Conservation (phyloP, 164 flowering plant species). For the Vitis riparia region DNA sequence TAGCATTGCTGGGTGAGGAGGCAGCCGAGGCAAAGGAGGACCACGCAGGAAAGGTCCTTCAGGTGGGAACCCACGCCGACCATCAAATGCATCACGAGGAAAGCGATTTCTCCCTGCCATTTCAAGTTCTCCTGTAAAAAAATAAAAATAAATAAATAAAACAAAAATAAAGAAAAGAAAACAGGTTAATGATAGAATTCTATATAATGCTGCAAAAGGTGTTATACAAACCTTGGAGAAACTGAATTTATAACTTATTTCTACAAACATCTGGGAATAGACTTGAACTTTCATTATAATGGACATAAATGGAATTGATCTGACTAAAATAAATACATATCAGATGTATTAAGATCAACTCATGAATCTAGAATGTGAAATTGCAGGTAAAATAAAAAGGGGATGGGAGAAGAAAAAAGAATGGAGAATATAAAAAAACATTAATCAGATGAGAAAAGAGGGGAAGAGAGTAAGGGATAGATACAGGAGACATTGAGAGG, state of each 20-base stretch:
- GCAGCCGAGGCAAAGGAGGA: conserved; percentile 62
- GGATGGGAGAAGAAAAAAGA: neutral
- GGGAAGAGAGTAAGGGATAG: too few species aligned
- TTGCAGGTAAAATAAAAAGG: neutral
- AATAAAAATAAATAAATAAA: neutral
- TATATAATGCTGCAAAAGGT: neutral
- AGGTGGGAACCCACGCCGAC: conserved; percentile 65
- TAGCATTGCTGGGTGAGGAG: conserved; percentile 74
- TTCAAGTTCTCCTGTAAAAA: conserved; percentile 14
- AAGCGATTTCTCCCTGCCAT: conserved; percentile 87
- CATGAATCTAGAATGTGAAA: neutral
- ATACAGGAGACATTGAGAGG: too few species aligned
- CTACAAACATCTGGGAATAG: neutral
- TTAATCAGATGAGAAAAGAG: too few species aligned
- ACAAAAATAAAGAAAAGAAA: neutral
- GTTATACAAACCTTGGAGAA: neutral
- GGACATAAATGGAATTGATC: neutral
- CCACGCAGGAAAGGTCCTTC: conserved; percentile 56
- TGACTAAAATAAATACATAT: neutral
- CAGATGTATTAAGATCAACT: neutral
- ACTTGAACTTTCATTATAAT: neutral
- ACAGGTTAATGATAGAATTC: neutral
- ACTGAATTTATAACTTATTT: neutral
- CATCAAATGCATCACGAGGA: conserved; percentile 54
- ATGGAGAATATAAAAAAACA: too few species aligned